phyloP scores from a whole-genome alignment of 345 rosid species.

The Hibiscus syriacus region DNA sequence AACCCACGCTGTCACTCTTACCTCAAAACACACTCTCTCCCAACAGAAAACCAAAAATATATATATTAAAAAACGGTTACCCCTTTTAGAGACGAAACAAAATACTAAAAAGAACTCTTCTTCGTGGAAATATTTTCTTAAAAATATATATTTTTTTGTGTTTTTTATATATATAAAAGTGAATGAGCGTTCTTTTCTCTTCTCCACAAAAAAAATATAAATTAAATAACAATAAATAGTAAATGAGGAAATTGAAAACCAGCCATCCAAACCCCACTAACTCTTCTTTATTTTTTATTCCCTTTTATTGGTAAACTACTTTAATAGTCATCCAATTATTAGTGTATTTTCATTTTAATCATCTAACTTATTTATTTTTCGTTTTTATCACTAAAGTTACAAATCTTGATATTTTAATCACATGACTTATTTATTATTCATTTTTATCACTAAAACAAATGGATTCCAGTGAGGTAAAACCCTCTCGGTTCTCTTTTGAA shows the following conservation, averaged over 20 bases:
- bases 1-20: conserved; percentile 8
- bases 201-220: conserved; percentile 48
- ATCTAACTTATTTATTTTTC: too few relatives aligned
- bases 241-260: not conserved
- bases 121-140: not conserved
- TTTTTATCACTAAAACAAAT: too few relatives aligned
- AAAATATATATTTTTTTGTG: not conserved
- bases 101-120: not conserved
- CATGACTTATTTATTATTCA: too few relatives aligned
- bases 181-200: conserved; percentile 43
- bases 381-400: too few relatives aligned
- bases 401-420: too few relatives aligned
- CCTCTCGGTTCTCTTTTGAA: too few relatives aligned
- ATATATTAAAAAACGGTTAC: not conserved
- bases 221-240: not conserved
- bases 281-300: too few relatives aligned
- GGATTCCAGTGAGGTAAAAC: too few relatives aligned
- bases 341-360: too few relatives aligned
- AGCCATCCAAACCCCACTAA: not conserved
- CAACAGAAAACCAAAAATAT: not conserved
- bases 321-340: too few relatives aligned
- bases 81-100: not conserved
- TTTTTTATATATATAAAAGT: conserved; percentile 14
- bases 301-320: too few relatives aligned
- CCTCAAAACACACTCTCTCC: not conserved